These are phyloP conservation scores for Mycena citricolor DNA, from an alignment of 1,284 basidiomycete genomes.

Conservation along the genomic window DNA sequence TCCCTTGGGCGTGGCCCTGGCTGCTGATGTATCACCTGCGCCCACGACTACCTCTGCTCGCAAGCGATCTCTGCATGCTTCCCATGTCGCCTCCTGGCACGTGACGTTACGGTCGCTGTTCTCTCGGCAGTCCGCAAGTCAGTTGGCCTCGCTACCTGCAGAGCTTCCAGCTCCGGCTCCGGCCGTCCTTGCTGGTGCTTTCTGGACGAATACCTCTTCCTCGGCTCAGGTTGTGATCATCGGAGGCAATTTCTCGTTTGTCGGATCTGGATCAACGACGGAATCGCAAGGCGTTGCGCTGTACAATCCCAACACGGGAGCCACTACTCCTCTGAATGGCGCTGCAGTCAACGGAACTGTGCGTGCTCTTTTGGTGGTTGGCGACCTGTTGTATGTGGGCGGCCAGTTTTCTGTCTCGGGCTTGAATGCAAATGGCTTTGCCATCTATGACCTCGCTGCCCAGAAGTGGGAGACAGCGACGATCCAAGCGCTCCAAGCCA, in stretches of 20 bases:
- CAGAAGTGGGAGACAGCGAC: conserved; percentile 59
- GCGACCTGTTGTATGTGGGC: conserved; percentile 73
- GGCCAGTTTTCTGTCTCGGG: conserved; percentile 71
- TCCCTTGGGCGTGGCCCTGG: conserved; percentile 58
- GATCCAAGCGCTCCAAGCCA: conserved; percentile 58
- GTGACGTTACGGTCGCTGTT: conserved; percentile 50
- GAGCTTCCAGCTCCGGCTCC: conserved; percentile 63
- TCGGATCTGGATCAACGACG: conserved; percentile 39
- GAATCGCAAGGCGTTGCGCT: conserved; percentile 67
- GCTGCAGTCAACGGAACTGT: conserved; percentile 72
- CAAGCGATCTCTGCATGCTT: conserved; percentile 21
- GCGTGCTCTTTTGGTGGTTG: conserved; percentile 65
- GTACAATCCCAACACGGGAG: conserved; percentile 60
- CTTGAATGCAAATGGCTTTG: conserved; percentile 61
- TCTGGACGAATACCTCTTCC: conserved; percentile 83
- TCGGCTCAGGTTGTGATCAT: conserved; percentile 72
- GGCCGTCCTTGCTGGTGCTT: conserved; percentile 82
- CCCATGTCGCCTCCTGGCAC: conserved; percentile 47
- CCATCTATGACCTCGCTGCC: conserved; percentile 70
- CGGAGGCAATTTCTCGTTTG: conserved; percentile 87
- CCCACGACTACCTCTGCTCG: conserved; percentile 20
- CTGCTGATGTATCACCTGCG: conserved; percentile 29
- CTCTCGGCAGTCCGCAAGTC: conserved; percentile 47
- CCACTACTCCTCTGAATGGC: conserved; percentile 59
- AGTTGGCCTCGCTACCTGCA: conserved; percentile 53